Base-by-base conservation (phyloP, 2,329 filamentous ascomycete species). In the Epichloe uncinata region DNA sequence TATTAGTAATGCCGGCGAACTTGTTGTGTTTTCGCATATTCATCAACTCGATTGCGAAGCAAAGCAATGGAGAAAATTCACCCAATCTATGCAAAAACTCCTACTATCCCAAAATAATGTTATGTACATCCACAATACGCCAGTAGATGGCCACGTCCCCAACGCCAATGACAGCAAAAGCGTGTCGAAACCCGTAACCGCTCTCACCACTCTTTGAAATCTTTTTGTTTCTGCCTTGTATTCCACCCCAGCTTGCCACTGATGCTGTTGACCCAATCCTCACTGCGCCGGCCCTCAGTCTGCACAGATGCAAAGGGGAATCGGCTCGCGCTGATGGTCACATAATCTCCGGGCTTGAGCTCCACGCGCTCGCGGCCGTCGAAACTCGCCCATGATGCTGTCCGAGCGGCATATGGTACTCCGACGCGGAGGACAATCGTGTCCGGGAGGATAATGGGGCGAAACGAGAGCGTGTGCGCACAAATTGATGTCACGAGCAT, bases 301-400 rank as follows among this genome's bases (percentile, higher is more conserved):
- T 88, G 75, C 11, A 91, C 85, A 50, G 78, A 82, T 0, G 87
- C 85, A 65, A 91, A 93, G 0, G 87, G 87, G 60, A 85, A 91
- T 40, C 87, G 70, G 56, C 82, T 87, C 2, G 87, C 87, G 56
- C 84, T 87, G 53, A 93, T 84, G 2, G 86, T 91, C 5, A 91
- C 85, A 63, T 93, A 93, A 66, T 93, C 87, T 15, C 87, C 87
- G 0, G 85, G 84, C 45, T 70, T 65, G 37, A 93, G 73, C 69
- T 93, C 86, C n/a, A 87, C 69, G 69, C 89, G 81, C 71, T 96
- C 88, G 53, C 89, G 79, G 2, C 93, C 93, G 66, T 98, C 93
- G 63, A 98, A 98, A 66, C 88, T 95, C n/a, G 90, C 93, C 91
- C 93, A 98, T 40, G 85, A 90, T 57, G 81, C 85, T 4, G 88